Evolutionary conservation across 805 yeast species (phyloP).

Genomic region (Cyberlindnera petersonii): DNA sequence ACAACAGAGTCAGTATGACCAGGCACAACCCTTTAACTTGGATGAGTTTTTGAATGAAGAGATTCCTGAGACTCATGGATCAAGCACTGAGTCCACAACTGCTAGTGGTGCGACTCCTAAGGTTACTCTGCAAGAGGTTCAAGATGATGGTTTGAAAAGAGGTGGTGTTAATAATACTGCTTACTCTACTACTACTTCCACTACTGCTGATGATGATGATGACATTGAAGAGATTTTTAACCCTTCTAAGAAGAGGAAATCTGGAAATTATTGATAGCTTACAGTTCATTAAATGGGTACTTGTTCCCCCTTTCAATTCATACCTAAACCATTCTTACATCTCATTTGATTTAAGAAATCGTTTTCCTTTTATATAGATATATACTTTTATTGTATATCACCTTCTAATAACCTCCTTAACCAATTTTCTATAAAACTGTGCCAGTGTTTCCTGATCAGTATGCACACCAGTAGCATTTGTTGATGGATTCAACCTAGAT

Average conservation of each 20-base stretch:
- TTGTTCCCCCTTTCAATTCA: background rate
- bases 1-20: constrained; percentile 14
- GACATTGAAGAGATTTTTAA: constrained; percentile 12
- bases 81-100: background rate
- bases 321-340: background rate
- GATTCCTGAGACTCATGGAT: background rate
- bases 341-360: no score
- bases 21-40: constrained; percentile 20
- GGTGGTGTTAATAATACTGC: no score
- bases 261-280: constrained; percentile 3
- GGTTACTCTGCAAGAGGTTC: constrained; percentile 39
- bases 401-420: constrained; percentile 7
- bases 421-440: constrained; percentile 10
- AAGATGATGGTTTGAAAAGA: constrained; percentile 81
- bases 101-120: background rate
- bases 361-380: no score
- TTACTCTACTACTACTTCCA: no score
- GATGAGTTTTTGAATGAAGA: constrained; percentile 26
- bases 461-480: constrained; percentile 3
- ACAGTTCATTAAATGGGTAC: background rate
- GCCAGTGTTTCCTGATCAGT: constrained; percentile 19
- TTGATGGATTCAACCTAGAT: constrained; percentile 79
- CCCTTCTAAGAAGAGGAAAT: constrained; percentile 13
- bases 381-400: no score
- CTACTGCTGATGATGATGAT: no score